Base-by-base conservation (phyloP, 192 early-diverging fungal species). In the Mycoemilia scoparia region DNA sequence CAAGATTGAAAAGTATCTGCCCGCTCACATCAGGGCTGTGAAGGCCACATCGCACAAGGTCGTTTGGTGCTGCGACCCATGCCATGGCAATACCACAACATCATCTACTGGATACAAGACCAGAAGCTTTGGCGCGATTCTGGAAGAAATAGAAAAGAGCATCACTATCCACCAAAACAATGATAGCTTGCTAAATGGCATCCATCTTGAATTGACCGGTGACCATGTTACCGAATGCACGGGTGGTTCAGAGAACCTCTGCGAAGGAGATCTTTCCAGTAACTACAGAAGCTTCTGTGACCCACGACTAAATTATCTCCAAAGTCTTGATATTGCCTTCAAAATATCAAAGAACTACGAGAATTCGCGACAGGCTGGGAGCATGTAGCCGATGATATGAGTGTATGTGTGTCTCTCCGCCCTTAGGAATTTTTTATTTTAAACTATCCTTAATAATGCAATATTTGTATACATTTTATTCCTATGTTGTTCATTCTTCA, bases 221-320 rank as follows among this genome's bases (percentile, higher is more conserved):
- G 87, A 96, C 42, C 65, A 70, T n/a, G 93, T 98, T 21, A 98
- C 93, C 20, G 82, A 87, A 55, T 87, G 88, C 48, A 73, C 86
- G 24, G 93, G 93, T 35, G 93, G 93, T n/a, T 93, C 88, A n/a
- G 91, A 85, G 84, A 76, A 96, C 40, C 60, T 98, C 21, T 57
- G 54, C 28, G 80, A 82, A 35, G 48, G 53, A 20, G 88, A 98
- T 42, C 59, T 98, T 9, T 51, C 71, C 24, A 74, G 53, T 29
- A 93, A 92, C 49, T 98, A 98, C 55, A 81, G 86, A 60, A 98
- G 84, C 19, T 82, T 82, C 57, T 98, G 90, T 63, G 88, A 95
- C 34, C 90, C 90, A 19, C 76, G 91, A 24, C 58, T 98, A 21
- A 98, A 98, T 60, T 93, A 96, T 68, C 82, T 91, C 58, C 93